Conservation (phyloP, 2,329 filamentous ascomycete species). For the Aureobasidium mangrovei region DNA sequence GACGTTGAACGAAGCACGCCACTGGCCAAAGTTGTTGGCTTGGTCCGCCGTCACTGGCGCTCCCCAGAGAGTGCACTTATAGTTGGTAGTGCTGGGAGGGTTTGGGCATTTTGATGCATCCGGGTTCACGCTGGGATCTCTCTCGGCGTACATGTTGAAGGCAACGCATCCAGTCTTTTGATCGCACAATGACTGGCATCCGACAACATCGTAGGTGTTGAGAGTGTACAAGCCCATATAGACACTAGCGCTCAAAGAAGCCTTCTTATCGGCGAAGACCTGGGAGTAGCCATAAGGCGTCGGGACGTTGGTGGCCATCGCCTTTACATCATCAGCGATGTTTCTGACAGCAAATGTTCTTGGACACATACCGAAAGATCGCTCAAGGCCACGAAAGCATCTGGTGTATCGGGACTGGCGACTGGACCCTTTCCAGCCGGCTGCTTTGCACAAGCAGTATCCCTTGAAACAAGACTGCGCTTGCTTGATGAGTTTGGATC, state of each 20-base stretch:
- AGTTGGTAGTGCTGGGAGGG: conserved; percentile 15
- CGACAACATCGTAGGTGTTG: conserved; percentile 2
- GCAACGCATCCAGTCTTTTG: conserved; percentile 1
- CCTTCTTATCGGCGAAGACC: conserved; percentile 20
- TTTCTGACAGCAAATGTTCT: neutral
- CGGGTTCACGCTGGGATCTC: conserved; percentile 12
- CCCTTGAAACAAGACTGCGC: neutral
- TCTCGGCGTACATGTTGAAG: conserved; percentile 16
- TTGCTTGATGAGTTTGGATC: neutral
- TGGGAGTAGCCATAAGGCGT: conserved; percentile 22
- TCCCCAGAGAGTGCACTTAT: conserved; percentile 18
- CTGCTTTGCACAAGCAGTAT: conserved; percentile 3
- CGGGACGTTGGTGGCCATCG: conserved; percentile 21
- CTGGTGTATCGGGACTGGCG: conserved; percentile 26
- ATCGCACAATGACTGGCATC: conserved; percentile 13
- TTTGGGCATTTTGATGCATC: conserved; percentile 18
- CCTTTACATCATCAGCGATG: conserved; percentile 6
- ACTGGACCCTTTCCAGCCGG: conserved; percentile 17
- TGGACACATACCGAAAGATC: neutral
- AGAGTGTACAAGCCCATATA: conserved; percentile 21
- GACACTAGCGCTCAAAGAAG: conserved; percentile 14
- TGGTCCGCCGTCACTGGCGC: conserved; percentile 12
- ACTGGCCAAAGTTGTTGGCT: conserved; percentile 16
- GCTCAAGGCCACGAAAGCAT: conserved; percentile 21
- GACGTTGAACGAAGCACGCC: conserved; percentile 23